Evolutionary conservation across 768 basidiomycete genomes (phyloP).

Genomic region (Psilocybe tampanensis): DNA sequence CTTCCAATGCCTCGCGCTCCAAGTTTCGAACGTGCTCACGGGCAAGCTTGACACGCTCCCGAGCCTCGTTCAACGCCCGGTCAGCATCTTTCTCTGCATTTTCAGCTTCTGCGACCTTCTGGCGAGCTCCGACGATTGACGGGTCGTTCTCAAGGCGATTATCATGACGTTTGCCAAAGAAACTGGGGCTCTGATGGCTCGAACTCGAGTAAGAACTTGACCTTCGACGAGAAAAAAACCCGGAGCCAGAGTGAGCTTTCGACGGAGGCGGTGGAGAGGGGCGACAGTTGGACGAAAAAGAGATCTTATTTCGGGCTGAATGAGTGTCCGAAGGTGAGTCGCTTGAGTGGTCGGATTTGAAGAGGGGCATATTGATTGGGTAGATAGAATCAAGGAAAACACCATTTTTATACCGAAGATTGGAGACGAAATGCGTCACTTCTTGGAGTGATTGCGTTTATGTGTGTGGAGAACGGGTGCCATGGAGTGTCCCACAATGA

Average conservation of each 20-base stretch:
- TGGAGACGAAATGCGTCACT: not conserved
- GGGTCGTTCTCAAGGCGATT: constrained; percentile 39
- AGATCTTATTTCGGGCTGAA: constrained; percentile 26
- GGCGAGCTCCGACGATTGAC: constrained; percentile 46
- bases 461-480: not conserved
- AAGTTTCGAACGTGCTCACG: constrained; percentile 47
- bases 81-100: constrained; percentile 54
- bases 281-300: constrained; percentile 27
- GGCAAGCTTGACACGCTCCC: constrained; percentile 48
- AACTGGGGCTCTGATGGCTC: constrained; percentile 21
- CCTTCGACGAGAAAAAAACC: constrained; percentile 26
- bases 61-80: constrained; percentile 46
- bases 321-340: constrained; percentile 7
- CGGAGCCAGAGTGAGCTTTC: constrained; percentile 12
- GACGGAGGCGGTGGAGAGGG: constrained; percentile 24
- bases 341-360: constrained; percentile 21
- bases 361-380: constrained; percentile 24
- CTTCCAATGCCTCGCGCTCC: constrained; percentile 54
- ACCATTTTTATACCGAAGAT: not conserved
- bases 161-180: constrained; percentile 27
- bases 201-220: constrained; percentile 16
- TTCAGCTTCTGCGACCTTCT: constrained; percentile 54
- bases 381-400: not conserved
- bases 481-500: not conserved
- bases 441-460: not conserved